Evolutionary conservation across 2,329 filamentous ascomycete species (phyloP).

Genomic region (Hirsutella rhossiliensis): DNA sequence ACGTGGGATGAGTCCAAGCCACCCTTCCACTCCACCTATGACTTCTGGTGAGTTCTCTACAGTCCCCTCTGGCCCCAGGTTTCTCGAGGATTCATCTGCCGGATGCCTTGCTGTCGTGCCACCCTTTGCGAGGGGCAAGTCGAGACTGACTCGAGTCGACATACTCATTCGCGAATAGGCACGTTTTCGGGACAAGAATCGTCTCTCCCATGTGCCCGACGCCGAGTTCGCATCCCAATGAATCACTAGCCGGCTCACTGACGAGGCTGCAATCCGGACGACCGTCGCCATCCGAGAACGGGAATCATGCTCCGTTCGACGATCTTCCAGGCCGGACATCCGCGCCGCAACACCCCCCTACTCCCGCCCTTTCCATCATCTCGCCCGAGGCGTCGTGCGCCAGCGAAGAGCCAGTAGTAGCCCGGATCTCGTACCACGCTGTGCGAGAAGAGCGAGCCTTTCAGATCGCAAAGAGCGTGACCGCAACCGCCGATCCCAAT

Average conservation of each 20-base stretch:
- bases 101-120: neutral
- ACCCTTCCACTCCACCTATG: conserved; percentile 61
- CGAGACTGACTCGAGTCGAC: neutral
- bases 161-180: conserved; percentile 27
- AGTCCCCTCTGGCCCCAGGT: neutral
- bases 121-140: too few relatives aligned
- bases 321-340: conserved; percentile 18
- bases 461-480: conserved; percentile 66
- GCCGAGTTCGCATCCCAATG: conserved; percentile 31
- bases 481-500: conserved; percentile 57
- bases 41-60: conserved; percentile 56
- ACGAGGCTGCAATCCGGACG: conserved; percentile 30
- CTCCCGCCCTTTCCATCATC: conserved; percentile 19
- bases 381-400: conserved; percentile 37
- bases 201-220: conserved; percentile 37
- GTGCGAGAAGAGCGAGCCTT: conserved; percentile 79
- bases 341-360: conserved; percentile 9
- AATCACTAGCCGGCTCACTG: conserved; percentile 30
- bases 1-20: conserved; percentile 57
- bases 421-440: conserved; percentile 70
- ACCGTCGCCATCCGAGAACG: conserved; percentile 27
- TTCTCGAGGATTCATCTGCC: neutral
- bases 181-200: conserved; percentile 52
- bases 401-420: conserved; percentile 57
- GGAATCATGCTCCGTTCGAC: conserved; percentile 13